These are phyloP conservation scores for Macrocybe gigantea DNA, from an alignment of 768 basidiomycete species.

Conservation along the genomic window DNA sequence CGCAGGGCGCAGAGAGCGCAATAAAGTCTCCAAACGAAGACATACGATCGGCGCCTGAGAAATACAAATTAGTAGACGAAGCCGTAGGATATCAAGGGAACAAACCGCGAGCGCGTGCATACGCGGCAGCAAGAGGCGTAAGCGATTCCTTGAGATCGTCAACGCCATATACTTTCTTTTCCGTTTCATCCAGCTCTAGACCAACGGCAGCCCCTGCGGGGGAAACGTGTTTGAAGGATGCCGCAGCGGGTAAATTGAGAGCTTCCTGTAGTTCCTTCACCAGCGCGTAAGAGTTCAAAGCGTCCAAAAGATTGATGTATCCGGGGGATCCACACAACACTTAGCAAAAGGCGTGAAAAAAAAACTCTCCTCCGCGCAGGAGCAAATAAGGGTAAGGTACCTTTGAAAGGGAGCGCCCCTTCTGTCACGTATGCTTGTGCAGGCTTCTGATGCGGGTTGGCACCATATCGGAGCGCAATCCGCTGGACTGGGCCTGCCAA, in stretches of 20 bases:
- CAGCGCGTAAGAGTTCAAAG: constrained; percentile 93
- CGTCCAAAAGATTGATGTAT: constrained; percentile 97
- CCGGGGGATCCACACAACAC: constrained; percentile 93
- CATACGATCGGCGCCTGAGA: constrained; percentile 92
- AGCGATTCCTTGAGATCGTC: constrained; percentile 90
- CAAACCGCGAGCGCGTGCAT: constrained; percentile 90
- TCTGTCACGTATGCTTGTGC: constrained; percentile 92
- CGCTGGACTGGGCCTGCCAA: constrained; percentile 73
- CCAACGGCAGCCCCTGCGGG: constrained; percentile 97
- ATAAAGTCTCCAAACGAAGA: constrained; percentile 99
- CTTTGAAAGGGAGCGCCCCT: constrained; percentile 91
- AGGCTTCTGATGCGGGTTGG: constrained; percentile 98
- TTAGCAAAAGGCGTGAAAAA: constrained; percentile 21
- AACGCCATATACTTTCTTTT: constrained; percentile 94
- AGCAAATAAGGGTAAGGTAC: constrained; percentile 28
- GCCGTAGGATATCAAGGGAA: not conserved
- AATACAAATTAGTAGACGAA: constrained; percentile 2
- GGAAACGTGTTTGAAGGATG: constrained; percentile 99
- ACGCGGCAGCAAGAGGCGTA: constrained; percentile 86
- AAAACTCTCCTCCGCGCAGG: not conserved
- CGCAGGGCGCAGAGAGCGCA: constrained; percentile 88
- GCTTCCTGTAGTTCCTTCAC: constrained; percentile 91
- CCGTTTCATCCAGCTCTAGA: constrained; percentile 69
- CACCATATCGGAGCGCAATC: constrained; percentile 86
- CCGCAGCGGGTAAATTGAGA: constrained; percentile 86